A percentile compares a stretch with the other conserved stretches of the same genome.
Conservation (phyloP, 2,329 filamentous ascomycete genomes). For the Colletotrichum eleusines region DNA sequence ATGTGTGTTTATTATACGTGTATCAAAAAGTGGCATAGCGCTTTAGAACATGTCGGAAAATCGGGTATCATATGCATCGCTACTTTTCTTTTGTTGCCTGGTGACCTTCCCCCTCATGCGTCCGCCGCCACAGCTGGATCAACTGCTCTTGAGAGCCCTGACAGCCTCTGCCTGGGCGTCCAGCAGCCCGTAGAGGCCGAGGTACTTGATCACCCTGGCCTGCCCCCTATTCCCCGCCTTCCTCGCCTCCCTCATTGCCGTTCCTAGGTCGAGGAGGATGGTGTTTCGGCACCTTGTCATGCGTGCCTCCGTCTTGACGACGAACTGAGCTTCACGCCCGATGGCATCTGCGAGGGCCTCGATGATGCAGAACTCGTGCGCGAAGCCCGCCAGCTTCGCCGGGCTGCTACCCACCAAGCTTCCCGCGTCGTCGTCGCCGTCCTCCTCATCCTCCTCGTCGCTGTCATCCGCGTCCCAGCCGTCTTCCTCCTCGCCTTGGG, state of each 20-base stretch:
- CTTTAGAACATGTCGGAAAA: constrained; percentile 40
- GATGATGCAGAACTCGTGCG: constrained; percentile 59
- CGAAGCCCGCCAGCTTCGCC: constrained; percentile 59
- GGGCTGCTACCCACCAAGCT: constrained; percentile 60
- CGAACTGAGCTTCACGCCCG: constrained; percentile 62
- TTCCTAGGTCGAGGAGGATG: constrained; percentile 66
- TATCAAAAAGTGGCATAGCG: constrained; percentile 37
- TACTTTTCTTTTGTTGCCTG: constrained; percentile 35
- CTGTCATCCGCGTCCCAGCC: constrained; percentile 51
- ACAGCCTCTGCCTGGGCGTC: constrained; percentile 66
- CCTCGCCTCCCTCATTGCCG: constrained; percentile 60
- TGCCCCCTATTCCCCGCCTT: constrained; percentile 59
- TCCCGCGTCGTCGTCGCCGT: constrained; percentile 45
- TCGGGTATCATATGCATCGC: constrained; percentile 49
- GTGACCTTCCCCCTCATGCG: background rate
- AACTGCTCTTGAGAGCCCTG: constrained; percentile 59
- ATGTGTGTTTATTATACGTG: constrained; percentile 49
- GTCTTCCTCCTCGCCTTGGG: constrained; percentile 52
- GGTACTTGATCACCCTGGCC: constrained; percentile 61
- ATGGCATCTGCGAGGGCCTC: constrained; percentile 58
- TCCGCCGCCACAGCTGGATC: background rate
- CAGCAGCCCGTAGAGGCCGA: constrained; percentile 65
- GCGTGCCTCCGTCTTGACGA: constrained; percentile 65
- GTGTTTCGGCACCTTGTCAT: constrained; percentile 67
- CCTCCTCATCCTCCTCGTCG: constrained; percentile 48